phyloP scores from a whole-genome alignment of 139 green algal genomes.

The Zygnema cylindricum region DNA sequence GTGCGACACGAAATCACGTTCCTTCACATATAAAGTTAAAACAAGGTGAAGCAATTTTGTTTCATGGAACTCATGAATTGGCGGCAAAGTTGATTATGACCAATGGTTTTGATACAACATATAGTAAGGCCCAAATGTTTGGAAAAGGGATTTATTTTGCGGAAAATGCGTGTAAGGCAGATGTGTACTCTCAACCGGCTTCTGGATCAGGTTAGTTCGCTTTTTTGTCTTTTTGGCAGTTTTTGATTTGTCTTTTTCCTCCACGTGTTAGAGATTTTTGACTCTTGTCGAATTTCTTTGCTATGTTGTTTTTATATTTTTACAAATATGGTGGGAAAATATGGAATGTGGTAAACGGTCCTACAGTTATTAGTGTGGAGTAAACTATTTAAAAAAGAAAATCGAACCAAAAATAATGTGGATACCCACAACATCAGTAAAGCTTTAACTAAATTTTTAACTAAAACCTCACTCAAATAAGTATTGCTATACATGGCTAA shows the following conservation, averaged over 20 bases:
- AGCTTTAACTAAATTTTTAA: too few species aligned
- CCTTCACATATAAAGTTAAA: background rate
- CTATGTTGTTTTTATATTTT: background rate
- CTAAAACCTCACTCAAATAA: too few species aligned
- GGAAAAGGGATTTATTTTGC: background rate
- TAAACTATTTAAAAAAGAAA: too few species aligned
- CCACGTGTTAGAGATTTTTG: too few species aligned
- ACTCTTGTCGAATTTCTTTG: too few species aligned
- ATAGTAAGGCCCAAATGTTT: background rate
- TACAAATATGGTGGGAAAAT: background rate
- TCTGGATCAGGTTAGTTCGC: background rate
- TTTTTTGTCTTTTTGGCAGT: background rate
- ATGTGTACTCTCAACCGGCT: background rate
- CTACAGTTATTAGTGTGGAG: too few species aligned
- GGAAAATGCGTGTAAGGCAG: background rate
- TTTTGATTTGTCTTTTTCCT: background rate
- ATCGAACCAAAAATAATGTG: too few species aligned
- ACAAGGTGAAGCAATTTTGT: background rate
- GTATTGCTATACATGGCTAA: too few species aligned
- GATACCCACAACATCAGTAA: too few species aligned
- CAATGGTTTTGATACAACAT: background rate
- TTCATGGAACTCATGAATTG: background rate
- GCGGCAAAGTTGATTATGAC: background rate
- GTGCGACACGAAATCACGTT: background rate
- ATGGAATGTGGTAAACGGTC: background rate